phyloP scores from a whole-genome alignment of 768 basidiomycete species.

The Nevesoporus exiguus region DNA sequence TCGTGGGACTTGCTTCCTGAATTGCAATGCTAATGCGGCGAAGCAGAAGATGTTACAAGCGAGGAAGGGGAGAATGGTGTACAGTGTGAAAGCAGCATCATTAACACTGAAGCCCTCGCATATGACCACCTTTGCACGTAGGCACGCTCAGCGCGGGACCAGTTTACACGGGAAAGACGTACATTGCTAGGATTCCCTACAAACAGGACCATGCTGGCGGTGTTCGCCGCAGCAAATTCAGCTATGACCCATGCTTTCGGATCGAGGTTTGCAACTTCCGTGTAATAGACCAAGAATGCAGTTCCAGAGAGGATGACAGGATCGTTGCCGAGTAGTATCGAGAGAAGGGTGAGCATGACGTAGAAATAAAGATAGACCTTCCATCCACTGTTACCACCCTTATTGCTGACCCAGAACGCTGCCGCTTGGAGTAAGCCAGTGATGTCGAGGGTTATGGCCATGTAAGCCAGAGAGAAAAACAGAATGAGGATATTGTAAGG shows the following conservation, averaged over 20 bases:
- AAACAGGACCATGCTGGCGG: not conserved
- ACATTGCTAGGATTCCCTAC: no score
- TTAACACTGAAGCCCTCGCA: conserved; percentile 81
- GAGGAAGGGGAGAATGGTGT: conserved; percentile 79
- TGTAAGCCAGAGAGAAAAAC: conserved; percentile 89
- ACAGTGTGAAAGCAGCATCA: conserved; percentile 76
- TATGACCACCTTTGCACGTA: conserved; percentile 59
- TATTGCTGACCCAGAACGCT: conserved; percentile 57
- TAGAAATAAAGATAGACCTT: conserved; percentile 80
- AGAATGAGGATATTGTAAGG: conserved; percentile 86
- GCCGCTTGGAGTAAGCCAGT: conserved; percentile 85
- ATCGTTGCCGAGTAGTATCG: conserved; percentile 84
- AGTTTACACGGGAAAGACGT: not conserved
- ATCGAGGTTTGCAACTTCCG: conserved; percentile 49
- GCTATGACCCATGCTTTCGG: conserved; percentile 68
- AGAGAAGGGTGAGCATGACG: conserved; percentile 71
- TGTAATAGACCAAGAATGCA: conserved; percentile 86
- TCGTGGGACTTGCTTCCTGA: conserved; percentile 51
- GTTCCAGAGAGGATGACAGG: conserved; percentile 92
- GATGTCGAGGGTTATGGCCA: conserved; percentile 86
- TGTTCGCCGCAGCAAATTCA: conserved; percentile 75
- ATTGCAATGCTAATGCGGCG: conserved; percentile 53
- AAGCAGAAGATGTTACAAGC: conserved; percentile 62
- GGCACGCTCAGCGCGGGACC: not conserved
- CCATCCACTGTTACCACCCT: conserved; percentile 56